phyloP scores from a whole-genome alignment of 2,329 filamentous ascomycete genomes.

The Chaetomium olivaceum region DNA sequence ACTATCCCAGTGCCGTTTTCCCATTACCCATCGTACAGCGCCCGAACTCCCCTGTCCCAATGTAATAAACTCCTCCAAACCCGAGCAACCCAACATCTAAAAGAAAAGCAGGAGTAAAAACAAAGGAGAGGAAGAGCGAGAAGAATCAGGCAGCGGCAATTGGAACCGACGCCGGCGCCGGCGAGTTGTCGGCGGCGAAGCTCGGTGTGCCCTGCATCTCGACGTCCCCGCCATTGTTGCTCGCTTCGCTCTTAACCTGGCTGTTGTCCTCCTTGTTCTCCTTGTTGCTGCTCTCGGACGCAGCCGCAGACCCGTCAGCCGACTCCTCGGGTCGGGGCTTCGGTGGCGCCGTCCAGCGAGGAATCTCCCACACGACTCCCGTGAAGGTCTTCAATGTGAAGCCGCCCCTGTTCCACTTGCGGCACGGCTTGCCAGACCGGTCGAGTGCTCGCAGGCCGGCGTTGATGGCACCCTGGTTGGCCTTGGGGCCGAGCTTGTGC shows the following conservation, averaged over 20 bases:
- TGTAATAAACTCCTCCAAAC: background rate
- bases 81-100: background rate
- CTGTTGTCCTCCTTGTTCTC: constrained; percentile 61
- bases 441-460: constrained; percentile 92
- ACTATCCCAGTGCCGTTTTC: background rate
- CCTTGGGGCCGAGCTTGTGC: constrained; percentile 92
- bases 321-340: constrained; percentile 52
- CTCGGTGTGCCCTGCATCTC: constrained; percentile 57
- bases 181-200: constrained; percentile 53
- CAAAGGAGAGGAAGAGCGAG: background rate
- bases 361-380: constrained; percentile 77
- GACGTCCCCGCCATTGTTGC: constrained; percentile 49
- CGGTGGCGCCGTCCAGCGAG: constrained; percentile 78
- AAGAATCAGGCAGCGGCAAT: constrained; percentile 23
- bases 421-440: constrained; percentile 85
- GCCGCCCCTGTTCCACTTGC: constrained; percentile 82
- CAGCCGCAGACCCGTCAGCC: constrained; percentile 48
- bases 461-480: constrained; percentile 96
- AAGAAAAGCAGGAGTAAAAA: background rate
- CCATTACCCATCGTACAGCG: constrained; percentile 9
- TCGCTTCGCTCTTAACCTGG: constrained; percentile 51
- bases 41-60: constrained; percentile 13
- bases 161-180: constrained; percentile 41
- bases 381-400: constrained; percentile 92
- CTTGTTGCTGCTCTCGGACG: constrained; percentile 58